Evolutionary conservation across 1,284 basidiomycete genomes (phyloP).

Genomic region (Meira miltonrushii): DNA sequence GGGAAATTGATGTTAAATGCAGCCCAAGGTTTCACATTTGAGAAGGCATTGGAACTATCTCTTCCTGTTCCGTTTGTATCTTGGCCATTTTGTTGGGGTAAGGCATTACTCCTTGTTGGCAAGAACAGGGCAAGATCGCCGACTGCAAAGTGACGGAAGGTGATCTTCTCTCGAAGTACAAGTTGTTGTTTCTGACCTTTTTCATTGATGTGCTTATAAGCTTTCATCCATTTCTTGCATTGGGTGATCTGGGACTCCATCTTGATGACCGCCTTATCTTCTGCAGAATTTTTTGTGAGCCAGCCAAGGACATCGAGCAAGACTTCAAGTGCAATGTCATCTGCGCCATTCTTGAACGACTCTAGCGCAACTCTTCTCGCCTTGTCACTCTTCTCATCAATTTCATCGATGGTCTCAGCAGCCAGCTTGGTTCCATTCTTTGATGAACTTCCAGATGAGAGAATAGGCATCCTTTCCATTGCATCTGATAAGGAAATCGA

Average conservation of each 20-base stretch:
- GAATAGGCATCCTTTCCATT: constrained; percentile 30
- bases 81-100: no score
- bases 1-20: constrained; percentile 69
- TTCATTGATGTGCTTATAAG: constrained; percentile 67
- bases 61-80: no score
- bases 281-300: constrained; percentile 57
- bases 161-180: constrained; percentile 55
- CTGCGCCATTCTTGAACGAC: constrained; percentile 27
- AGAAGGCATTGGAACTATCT: constrained; percentile 24
- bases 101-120: constrained; percentile 76
- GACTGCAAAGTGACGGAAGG: constrained; percentile 38
- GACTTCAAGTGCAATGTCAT: constrained; percentile 21
- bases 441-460: constrained; percentile 19
- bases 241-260: constrained; percentile 60
- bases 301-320: constrained; percentile 19
- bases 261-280: constrained; percentile 74
- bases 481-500: constrained; percentile 22
- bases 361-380: constrained; percentile 29
- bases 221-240: constrained; percentile 93
- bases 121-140: constrained; percentile 85
- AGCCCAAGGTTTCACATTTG: constrained; percentile 52
- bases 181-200: constrained; percentile 61
- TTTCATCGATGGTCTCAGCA: constrained; percentile 7
- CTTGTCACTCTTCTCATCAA: background rate
- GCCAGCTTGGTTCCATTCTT: constrained; percentile 8